Conservation (phyloP, 176 grass and related monocot genomes). For the Echinochloa phyllopogon region DNA sequence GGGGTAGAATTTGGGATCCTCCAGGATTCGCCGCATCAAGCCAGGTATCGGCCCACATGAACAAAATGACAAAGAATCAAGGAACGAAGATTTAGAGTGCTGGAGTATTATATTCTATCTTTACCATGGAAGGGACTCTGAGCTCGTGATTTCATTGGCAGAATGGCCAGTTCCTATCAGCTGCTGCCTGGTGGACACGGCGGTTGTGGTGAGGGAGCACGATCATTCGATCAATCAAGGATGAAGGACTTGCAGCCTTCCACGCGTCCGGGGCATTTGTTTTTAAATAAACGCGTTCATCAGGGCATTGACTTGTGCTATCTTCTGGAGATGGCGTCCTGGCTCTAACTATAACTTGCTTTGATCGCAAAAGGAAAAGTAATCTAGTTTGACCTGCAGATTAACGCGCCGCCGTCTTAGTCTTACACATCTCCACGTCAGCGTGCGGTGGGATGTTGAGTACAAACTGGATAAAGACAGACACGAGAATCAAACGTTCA, state of each 20-base stretch:
- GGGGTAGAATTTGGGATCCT: too few species aligned
- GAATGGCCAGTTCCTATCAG: not conserved
- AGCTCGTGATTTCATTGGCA: not conserved
- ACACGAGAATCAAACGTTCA: not conserved
- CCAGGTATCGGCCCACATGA: not conserved
- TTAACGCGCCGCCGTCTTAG: not conserved
- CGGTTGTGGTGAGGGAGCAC: not conserved
- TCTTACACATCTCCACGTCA: not conserved
- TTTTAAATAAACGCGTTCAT: too few species aligned
- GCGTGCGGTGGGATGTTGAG: not conserved
- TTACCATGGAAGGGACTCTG: not conserved
- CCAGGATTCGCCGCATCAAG: not conserved
- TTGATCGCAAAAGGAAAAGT: too few species aligned
- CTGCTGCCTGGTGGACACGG: not conserved
- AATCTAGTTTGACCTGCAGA: not conserved
- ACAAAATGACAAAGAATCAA: not conserved
- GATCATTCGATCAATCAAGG: not conserved
- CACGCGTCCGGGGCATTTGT: not conserved
- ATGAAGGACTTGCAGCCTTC: not conserved
- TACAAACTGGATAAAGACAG: not conserved
- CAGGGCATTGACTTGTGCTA: not conserved
- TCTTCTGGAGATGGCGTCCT: not conserved
- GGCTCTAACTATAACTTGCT: not conserved
- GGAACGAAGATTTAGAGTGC: too few species aligned
- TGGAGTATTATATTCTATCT: too few species aligned